Percentiles rank a stretch among this genome's conserved stretches.
phyloP scores from a whole-genome alignment of 768 basidiomycete genomes.

The Lentinus tigrinus region DNA sequence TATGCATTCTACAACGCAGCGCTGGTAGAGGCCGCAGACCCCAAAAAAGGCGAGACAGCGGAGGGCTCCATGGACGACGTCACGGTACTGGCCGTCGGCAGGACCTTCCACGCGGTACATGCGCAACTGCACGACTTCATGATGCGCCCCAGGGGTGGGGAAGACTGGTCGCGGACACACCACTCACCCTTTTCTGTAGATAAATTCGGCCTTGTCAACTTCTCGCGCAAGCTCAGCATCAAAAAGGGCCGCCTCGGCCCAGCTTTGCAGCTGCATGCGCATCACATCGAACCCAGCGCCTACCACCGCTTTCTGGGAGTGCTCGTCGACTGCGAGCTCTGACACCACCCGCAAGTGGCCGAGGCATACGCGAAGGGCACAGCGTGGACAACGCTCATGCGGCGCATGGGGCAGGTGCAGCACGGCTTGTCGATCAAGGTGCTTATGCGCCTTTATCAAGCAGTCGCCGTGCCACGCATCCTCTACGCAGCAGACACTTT shows the following conservation, averaged over 20 bases:
- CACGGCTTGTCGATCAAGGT: constrained; percentile 18
- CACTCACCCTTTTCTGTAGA: constrained; percentile 26
- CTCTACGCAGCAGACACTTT: constrained; percentile 24
- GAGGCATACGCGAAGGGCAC: too few species aligned
- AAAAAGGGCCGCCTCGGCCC: constrained; percentile 4
- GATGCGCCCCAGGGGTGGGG: constrained; percentile 16
- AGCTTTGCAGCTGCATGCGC: constrained; percentile 3
- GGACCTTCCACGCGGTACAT: constrained; percentile 7
- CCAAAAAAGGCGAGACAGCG: too few species aligned
- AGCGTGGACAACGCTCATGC: constrained; percentile 16
- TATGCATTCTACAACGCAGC: constrained; percentile 34
- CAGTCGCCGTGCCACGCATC: constrained; percentile 27
- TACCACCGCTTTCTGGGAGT: too few species aligned
- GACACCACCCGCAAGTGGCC: too few species aligned
- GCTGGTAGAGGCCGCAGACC: constrained; percentile 13
- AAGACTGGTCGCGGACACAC: constrained; percentile 30
- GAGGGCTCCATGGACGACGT: constrained; percentile 21
- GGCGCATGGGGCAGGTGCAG: constrained; percentile 18
- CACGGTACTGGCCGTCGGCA: neutral
- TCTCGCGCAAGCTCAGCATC: neutral
- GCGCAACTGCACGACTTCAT: constrained; percentile 7
- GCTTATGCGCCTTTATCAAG: constrained; percentile 25
- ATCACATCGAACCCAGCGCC: too few species aligned
- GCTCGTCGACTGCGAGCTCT: too few species aligned
- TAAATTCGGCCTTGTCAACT: constrained; percentile 8